Conservation (phyloP, 352 stramenopile species). For the Globisporangium barbulae region DNA sequence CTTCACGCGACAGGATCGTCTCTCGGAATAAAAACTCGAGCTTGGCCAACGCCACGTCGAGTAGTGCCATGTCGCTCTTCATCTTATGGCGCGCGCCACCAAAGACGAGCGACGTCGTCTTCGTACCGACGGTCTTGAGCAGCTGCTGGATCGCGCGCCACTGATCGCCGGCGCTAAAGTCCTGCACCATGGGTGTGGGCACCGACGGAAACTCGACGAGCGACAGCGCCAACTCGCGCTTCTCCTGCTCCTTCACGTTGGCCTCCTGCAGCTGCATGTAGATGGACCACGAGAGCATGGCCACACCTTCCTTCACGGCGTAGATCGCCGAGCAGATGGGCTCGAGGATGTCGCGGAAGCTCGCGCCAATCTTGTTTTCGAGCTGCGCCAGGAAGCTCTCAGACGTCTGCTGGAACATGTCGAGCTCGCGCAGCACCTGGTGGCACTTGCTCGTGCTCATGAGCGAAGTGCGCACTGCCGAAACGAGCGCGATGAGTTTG, state of each 20-base stretch:
- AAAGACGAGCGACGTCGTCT: slow-evolving; percentile 44
- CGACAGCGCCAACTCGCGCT: slow-evolving; percentile 43
- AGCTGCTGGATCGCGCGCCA: slow-evolving; percentile 78
- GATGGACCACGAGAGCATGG: slow-evolving; percentile 63
- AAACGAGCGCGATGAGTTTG: slow-evolving; percentile 55
- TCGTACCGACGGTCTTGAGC: slow-evolving; percentile 43
- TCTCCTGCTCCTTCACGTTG: slow-evolving; percentile 42
- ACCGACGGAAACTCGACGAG: slow-evolving; percentile 73
- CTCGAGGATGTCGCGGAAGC: slow-evolving; percentile 84
- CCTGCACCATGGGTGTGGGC: slow-evolving; percentile 18
- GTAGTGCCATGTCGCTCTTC: slow-evolving; percentile 65
- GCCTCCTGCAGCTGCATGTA: slow-evolving; percentile 49
- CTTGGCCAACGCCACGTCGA: slow-evolving; percentile 68
- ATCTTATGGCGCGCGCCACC: slow-evolving; percentile 39
- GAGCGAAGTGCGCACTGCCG: slow-evolving; percentile 26
- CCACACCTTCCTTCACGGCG: slow-evolving; percentile 84
- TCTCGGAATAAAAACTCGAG: slow-evolving; percentile 66
- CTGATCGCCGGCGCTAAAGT: slow-evolving; percentile 22
- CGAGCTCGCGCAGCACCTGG: slow-evolving; percentile 76
- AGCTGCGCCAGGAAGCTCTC: slow-evolving; percentile 75
- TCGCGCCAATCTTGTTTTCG: slow-evolving; percentile 60
- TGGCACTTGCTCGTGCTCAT: slow-evolving; percentile 46
- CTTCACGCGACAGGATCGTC: slow-evolving; percentile 22
- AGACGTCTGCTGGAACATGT: slow-evolving; percentile 89
- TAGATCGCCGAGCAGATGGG: slow-evolving; percentile 74